Conservation (phyloP, 768 basidiomycete genomes). For the Pisolithus sp. region DNA sequence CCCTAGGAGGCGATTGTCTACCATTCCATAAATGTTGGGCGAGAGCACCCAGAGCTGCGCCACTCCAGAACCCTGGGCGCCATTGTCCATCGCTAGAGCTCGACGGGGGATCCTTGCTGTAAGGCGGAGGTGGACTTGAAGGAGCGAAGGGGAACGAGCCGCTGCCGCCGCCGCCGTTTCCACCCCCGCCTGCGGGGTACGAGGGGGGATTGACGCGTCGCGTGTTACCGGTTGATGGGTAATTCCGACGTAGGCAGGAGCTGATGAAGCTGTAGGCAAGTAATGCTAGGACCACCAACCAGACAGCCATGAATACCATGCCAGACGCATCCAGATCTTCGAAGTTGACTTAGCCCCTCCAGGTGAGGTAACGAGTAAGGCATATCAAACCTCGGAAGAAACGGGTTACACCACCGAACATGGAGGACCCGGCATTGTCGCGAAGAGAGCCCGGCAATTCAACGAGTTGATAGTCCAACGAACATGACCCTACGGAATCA, state of each 20-base stretch:
- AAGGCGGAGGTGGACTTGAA: slow-evolving; percentile 51
- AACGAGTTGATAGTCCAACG: slow-evolving; percentile 76
- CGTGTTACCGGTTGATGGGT: slow-evolving; percentile 26
- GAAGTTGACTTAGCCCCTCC: background rate
- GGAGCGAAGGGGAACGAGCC: slow-evolving; percentile 52
- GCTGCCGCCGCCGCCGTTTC: slow-evolving; percentile 16
- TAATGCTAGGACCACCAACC: slow-evolving; percentile 45
- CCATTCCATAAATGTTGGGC: slow-evolving; percentile 53
- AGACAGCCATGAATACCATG: slow-evolving; percentile 50
- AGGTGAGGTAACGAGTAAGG: background rate
- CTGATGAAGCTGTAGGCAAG: slow-evolving; percentile 54
- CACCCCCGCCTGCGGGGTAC: slow-evolving; percentile 28
- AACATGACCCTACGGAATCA: slow-evolving; percentile 64
- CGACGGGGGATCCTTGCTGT: slow-evolving; percentile 34
- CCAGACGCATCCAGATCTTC: slow-evolving; percentile 43
- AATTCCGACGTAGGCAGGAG: slow-evolving; percentile 41
- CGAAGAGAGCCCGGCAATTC: slow-evolving; percentile 45
- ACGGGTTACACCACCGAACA: slow-evolving; percentile 8
- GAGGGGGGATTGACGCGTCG: slow-evolving; percentile 20
- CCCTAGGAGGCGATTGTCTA: slow-evolving; percentile 20
- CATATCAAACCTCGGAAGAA: slow-evolving; percentile 16
- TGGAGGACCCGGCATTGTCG: slow-evolving; percentile 7
- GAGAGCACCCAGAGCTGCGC: slow-evolving; percentile 66
- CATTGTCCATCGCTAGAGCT: slow-evolving; percentile 32
- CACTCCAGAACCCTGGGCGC: slow-evolving; percentile 82